A percentile compares a stretch with the other conserved stretches of the same genome.
phyloP scores from a whole-genome alignment of 371 early-diverging fungal species.

The Saksenaea vasiformis region DNA sequence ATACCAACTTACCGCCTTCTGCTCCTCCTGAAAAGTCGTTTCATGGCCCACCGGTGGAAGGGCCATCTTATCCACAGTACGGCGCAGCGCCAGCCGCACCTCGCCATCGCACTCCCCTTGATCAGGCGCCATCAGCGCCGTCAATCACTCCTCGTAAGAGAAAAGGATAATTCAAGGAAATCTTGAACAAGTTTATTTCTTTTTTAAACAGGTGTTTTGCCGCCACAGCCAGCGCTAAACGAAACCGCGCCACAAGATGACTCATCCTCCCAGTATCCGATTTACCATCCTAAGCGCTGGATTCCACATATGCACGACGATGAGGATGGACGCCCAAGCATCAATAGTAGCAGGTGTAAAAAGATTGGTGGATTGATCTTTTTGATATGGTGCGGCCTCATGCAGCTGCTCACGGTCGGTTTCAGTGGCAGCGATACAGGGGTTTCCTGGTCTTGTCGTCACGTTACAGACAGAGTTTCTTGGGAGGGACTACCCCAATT shows the following conservation, averaged over 20 bases:
- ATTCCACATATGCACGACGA: not conserved
- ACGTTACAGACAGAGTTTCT: too few species aligned
- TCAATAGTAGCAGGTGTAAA: not conserved
- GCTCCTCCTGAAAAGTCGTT: not conserved
- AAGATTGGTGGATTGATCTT: not conserved
- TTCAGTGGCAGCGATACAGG: too few species aligned
- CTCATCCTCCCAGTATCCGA: not conserved
- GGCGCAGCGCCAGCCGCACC: not conserved
- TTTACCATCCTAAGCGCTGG: not conserved
- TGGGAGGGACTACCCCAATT: not conserved
- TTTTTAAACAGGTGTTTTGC: not conserved
- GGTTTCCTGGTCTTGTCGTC: too few species aligned
- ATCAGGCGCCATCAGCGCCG: not conserved
- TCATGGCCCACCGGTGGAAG: not conserved
- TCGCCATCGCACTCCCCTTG: not conserved
- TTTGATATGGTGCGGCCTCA: not conserved
- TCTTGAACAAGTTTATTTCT: not conserved
- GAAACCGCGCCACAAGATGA: not conserved
- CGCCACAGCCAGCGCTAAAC: not conserved
- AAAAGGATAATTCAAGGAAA: not conserved
- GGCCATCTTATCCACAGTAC: not conserved
- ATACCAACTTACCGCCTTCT: not conserved
- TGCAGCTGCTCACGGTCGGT: not conserved
- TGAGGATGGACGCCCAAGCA: not conserved
- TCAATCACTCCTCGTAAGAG: not conserved